These are phyloP conservation scores for Fusarium falciforme DNA, from an alignment of 2,329 filamentous ascomycete species.

Conservation along the genomic window DNA sequence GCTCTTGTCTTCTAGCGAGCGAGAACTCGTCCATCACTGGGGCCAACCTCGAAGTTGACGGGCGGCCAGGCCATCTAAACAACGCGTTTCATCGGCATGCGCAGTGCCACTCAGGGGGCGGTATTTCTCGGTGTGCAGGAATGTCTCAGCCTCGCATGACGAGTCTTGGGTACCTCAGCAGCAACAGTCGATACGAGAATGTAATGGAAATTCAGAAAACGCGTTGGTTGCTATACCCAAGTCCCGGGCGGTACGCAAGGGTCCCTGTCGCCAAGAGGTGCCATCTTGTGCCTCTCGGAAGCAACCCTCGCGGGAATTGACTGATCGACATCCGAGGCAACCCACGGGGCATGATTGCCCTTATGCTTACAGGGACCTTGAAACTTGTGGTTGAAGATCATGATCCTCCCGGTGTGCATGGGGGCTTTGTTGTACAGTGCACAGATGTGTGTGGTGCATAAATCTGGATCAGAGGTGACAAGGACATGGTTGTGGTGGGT, in stretches of 20 bases:
- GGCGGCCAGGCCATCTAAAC: slow-evolving; percentile 29
- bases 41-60: slow-evolving; percentile 68
- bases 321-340: background rate
- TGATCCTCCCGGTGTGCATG: background rate
- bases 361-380: background rate
- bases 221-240: background rate
- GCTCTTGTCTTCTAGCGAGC: slow-evolving; percentile 77
- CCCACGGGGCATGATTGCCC: background rate
- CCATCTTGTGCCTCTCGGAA: background rate
- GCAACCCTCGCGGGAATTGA: background rate
- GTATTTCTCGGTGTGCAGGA: slow-evolving; percentile 4
- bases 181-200: background rate
- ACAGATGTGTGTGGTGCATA: background rate
- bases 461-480: background rate
- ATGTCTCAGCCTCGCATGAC: background rate
- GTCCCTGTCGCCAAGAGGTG: background rate
- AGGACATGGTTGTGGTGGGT: background rate
- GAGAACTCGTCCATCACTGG: slow-evolving; percentile 80
- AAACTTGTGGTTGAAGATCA: background rate
- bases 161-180: background rate
- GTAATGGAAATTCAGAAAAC: background rate
- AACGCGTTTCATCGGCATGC: background rate
- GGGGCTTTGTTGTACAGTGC: background rate
- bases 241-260: background rate
- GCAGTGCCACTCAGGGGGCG: background rate